Evolutionary conservation across 2,329 filamentous ascomycete species (phyloP).

Genomic region (Beauveria asiatica): DNA sequence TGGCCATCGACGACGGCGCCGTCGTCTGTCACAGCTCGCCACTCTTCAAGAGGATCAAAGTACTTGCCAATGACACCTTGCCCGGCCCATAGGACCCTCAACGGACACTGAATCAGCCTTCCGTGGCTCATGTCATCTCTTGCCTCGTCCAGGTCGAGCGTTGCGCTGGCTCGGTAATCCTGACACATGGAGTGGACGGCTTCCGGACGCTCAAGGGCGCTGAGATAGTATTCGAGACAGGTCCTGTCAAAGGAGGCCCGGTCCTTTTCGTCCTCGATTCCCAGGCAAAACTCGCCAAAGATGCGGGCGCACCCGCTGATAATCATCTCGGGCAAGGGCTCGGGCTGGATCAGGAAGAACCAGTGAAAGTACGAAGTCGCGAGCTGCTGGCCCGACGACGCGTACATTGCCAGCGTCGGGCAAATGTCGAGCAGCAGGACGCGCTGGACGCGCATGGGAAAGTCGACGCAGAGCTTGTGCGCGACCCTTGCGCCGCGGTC

Average conservation of each 20-base stretch:
- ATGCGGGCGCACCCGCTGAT: conserved; percentile 29
- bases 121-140: conserved; percentile 30
- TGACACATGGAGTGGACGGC: conserved; percentile 43
- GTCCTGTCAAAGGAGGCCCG: conserved; percentile 24
- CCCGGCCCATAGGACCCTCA: conserved; percentile 38
- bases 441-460: conserved; percentile 30
- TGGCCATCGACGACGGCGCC: conserved; percentile 24
- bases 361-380: conserved; percentile 48
- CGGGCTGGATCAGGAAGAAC: conserved; percentile 47
- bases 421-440: conserved; percentile 44
- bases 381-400: conserved; percentile 31
- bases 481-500: conserved; percentile 49
- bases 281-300: conserved; percentile 35
- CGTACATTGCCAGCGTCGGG: conserved; percentile 47
- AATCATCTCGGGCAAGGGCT: conserved; percentile 42
- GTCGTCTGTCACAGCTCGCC: conserved; percentile 31
- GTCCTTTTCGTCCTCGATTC: conserved; percentile 27
- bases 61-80: conserved; percentile 33
- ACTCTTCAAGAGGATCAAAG: conserved; percentile 36
- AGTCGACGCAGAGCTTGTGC: conserved; percentile 44
- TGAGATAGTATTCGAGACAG: conserved; percentile 33
- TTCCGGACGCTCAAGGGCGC: conserved; percentile 30
- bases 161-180: conserved; percentile 42
- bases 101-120: conserved; percentile 30
- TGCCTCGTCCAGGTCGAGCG: conserved; percentile 38